Evolutionary conservation across 345 rosid genomes (phyloP), one percentile per base, ranked within the genome.

Genomic region (Ailanthus altissimus): DNA sequence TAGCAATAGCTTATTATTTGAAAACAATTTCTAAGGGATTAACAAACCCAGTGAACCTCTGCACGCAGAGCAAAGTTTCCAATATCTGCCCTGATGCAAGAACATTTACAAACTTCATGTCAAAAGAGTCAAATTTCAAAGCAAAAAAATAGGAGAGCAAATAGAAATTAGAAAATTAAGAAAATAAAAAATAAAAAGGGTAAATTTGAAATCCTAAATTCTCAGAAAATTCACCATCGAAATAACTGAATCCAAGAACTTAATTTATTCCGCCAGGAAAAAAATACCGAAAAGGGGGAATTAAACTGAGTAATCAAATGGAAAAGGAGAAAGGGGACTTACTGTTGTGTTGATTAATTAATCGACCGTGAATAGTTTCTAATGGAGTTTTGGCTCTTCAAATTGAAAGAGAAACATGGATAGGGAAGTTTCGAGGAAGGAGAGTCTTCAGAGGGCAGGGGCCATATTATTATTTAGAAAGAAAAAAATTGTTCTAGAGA

Each of bases 401-500:
- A 38, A 54, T n/a, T 23, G 12, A 14, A 21, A 13, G 63, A 40
- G 43, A 53, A 15, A 53, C 42, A 8, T 11, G 42, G 63, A 15
- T 36, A 51, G 51, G 73, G 61, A 57, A 70, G 66, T 76, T 67
- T 76, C 79, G 66, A 16, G 54, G 79, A 77, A 76, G 51, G 66
- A 9, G 79, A 70, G 73, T 16, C 15, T n/a, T 32, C 10, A 20
- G 65, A 75, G 66, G 40, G 38, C 15, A 12, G 43, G n/a, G 36
- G 60, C 8, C 28, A 36, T n/a, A 36, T 26, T 5, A 9, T 32
- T 32, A 1, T 32, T 32, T 32, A 7, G 61, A 7, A 42, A 7
- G 61, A 7, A 42, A 51, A 50, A 10, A 23, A 7, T 51, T 20
- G 61, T 47, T 36, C 14, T 21, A 16, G 5, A 8, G 51, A 38